Evolutionary conservation across 2,329 filamentous ascomycete genomes (phyloP), one percentile per base, ranked within the genome.

Genomic region (Colletotrichum melonis): DNA sequence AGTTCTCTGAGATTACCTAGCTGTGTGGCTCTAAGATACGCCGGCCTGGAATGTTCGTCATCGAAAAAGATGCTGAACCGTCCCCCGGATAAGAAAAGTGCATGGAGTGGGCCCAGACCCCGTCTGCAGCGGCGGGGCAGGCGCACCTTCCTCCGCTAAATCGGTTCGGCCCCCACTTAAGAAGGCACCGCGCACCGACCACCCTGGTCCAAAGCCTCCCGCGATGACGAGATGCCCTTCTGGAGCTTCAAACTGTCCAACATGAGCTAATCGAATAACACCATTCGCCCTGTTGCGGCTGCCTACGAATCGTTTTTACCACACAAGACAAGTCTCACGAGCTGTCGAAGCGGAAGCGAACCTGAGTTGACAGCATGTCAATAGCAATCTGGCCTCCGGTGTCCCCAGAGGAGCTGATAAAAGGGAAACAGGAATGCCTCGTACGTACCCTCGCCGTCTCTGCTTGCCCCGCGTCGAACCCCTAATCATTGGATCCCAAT

Each of bases 331-430:
- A 9, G 26, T 26, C 3, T 22, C 1, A 55, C 8, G 30, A 35
- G 19, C 30, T 16, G 38, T 38, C 5, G 24, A 59, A 69, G 22
- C 26, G 5, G 6, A 26, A 9, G n/a, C 12, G n/a, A 2, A 9
- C 8, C 7, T 5, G 22, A 26, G 6, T 65, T 59, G 63, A 63
- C 74, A 76, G 74, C 76, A 91, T 91, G 89, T 89, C 89, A 74
- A 81, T 91, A 76, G 87, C 86, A 76, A 86, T 91, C 83, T 91
- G 88, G 88, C 89, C 89, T 80, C 84, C 84, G 77, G 80, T 90
- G 69, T 81, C 87, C 66, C 84, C 85, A 4, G 83, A 81, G 35
- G 85, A 89, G 77, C 86, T 90, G 81, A 84, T 86, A 83, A 78
- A 81, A 78, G 86, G 86, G 76, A 81, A 86, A 76, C 85, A 86